Percentiles rank a stretch among this genome's conserved stretches.
phyloP scores from a whole-genome alignment of 176 grass and related monocot genomes.

The Guadua angustifolia region DNA sequence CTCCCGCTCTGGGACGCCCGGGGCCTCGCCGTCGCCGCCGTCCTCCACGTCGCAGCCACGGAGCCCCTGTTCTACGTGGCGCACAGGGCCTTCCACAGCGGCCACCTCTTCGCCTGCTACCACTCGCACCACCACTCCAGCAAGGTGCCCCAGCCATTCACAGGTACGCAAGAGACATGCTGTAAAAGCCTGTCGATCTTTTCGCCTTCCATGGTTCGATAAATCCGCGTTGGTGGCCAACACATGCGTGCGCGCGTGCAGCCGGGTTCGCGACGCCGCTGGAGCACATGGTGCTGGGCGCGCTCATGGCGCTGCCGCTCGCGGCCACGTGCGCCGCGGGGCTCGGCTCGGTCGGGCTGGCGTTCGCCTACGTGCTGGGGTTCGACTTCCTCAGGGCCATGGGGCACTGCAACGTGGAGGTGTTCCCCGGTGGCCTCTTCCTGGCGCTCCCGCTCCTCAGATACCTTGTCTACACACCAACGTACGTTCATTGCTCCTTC shows the following conservation, averaged over 20 bases:
- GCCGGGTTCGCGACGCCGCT: slow-evolving; percentile 78
- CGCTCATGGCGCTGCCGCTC: slow-evolving; percentile 61
- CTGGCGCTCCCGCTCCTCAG: slow-evolving; percentile 55
- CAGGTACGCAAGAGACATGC: slow-evolving; percentile 37
- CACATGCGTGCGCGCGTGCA: not conserved
- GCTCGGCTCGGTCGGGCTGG: slow-evolving; percentile 48
- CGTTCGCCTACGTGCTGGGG: slow-evolving; percentile 60
- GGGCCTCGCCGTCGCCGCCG: slow-evolving; percentile 42
- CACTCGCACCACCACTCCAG: slow-evolving; percentile 78
- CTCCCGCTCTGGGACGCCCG: slow-evolving; percentile 65
- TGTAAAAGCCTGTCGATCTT: not conserved
- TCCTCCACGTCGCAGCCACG: slow-evolving; percentile 60
- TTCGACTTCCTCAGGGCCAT: slow-evolving; percentile 82
- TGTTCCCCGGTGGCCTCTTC: slow-evolving; percentile 58
- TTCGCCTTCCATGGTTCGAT: not conserved
- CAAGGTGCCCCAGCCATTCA: slow-evolving; percentile 71
- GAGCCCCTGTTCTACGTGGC: slow-evolving; percentile 69
- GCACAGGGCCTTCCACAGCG: slow-evolving; percentile 68
- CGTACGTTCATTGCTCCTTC: slow-evolving; percentile 44
- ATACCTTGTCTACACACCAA: slow-evolving; percentile 85
- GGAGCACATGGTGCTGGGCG: slow-evolving; percentile 53
- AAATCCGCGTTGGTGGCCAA: not conserved
- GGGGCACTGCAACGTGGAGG: slow-evolving; percentile 89
- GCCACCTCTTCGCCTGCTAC: slow-evolving; percentile 58
- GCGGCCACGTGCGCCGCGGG: slow-evolving; percentile 51